Base-by-base conservation (phyloP, 768 basidiomycete species). In the Rhizopogon salebrosus region DNA sequence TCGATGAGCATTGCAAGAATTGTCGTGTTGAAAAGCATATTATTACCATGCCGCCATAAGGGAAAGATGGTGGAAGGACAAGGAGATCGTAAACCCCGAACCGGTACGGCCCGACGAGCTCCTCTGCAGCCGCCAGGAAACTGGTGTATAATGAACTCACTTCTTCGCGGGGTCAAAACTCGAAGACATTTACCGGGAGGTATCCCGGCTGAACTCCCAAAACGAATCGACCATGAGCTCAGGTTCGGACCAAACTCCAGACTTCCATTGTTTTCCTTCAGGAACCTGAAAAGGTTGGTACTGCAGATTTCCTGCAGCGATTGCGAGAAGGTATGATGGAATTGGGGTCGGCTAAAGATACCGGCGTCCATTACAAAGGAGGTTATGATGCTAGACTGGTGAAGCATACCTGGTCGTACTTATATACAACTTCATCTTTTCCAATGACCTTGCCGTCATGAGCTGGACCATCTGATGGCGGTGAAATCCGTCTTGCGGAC, bases 191-290 rank as follows among this genome's bases (percentile, higher is more conserved):
- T 42, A 82, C 75, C 70, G 72, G 23, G 72, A 69, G 5, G 79
- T 79, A 57, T 83, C 80, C 56, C 77, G 74, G 54, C 70, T 72
- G 59, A 84, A 84, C 64, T 84, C 83, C 76, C 77, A 80, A 57
- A 70, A 75, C 4, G 73, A 71, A 7, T 67, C 69, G 1, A 80
- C 79, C 53, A 83, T 70, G 39, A 73, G 64, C 49, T 75, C 74
- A 0, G 82, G 82, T 65, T 84, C 81, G 5, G 80, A 76, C 83
- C 83, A 85, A 8, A 80, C 74, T 1, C 83, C 83, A 6, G 74
- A 75, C 22, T 61, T 75, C 76, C 83, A 78, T 16, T 60, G 57
- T 52, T 72, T 73, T 18, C 80, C 79, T 13, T 71, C 64, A 24
- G 72, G 54, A 23, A 59, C 52, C 14, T 71, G 63, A 61, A 80